Percentiles rank a stretch among this genome's conserved stretches.
phyloP scores from a whole-genome alignment of 2,329 filamentous ascomycete species.

The Coleophoma eucalyptorum region DNA sequence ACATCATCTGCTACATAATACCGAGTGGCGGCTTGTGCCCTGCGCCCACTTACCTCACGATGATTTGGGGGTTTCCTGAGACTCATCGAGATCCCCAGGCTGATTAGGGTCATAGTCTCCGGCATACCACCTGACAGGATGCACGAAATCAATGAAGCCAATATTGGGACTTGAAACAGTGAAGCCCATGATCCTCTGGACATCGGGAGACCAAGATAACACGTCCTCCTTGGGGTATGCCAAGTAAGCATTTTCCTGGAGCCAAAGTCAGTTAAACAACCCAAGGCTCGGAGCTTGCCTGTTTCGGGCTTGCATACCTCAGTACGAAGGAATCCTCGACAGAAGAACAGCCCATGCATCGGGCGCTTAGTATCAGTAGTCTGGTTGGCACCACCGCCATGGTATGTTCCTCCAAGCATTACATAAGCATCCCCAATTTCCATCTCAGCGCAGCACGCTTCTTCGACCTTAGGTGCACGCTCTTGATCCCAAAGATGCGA shows the following conservation, averaged over 20 bases:
- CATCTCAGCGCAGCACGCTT: conserved; percentile 9
- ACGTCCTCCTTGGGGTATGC: conserved; percentile 15
- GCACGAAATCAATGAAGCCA: conserved; percentile 10
- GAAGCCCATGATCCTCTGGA: conserved; percentile 17
- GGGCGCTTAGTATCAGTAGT: conserved; percentile 9
- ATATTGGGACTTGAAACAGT: conserved; percentile 18
- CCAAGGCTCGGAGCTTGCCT: neutral
- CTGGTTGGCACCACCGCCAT: conserved; percentile 10
- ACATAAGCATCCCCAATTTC: conserved; percentile 8
- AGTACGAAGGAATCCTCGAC: conserved; percentile 9
- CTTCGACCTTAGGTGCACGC: conserved; percentile 5
- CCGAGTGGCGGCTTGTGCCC: no score
- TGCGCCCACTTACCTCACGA: no score
- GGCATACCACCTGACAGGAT: conserved; percentile 13
- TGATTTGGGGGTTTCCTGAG: conserved; percentile 6
- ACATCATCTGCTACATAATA: no score
- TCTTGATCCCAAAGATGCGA: conserved; percentile 12
- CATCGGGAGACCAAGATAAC: conserved; percentile 14
- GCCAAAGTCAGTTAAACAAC: neutral
- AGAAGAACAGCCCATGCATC: conserved; percentile 13
- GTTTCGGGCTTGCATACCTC: conserved; percentile 2
- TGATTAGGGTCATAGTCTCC: conserved; percentile 11
- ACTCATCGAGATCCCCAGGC: conserved; percentile 10
- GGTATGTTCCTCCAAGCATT: conserved; percentile 10
- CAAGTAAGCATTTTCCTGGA: conserved; percentile 15